These are phyloP conservation scores for Clausena lansium DNA, from an alignment of 345 rosid genomes.

Conservation along the genomic window DNA sequence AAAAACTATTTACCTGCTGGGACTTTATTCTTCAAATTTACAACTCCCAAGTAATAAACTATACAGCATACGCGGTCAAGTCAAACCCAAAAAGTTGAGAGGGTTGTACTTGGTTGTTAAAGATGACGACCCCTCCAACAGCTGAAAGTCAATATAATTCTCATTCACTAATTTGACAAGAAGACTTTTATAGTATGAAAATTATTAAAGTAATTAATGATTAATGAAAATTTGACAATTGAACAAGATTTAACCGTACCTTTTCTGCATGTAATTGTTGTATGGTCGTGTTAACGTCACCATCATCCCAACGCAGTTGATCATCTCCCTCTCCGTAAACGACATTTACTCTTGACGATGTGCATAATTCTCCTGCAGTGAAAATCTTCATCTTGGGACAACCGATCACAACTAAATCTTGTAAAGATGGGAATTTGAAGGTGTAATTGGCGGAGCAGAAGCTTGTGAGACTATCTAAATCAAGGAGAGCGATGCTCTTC, in stretches of 20 bases:
- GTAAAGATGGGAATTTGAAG: background rate
- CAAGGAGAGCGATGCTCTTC: background rate
- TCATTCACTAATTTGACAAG: too few species aligned
- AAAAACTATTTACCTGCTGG: too few species aligned
- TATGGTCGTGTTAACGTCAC: background rate
- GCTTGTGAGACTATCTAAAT: background rate
- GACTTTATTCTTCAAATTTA: too few species aligned
- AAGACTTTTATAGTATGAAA: too few species aligned
- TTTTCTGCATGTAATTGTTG: background rate
- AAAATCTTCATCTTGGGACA: background rate
- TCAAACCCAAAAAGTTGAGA: too few species aligned
- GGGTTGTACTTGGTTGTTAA: too few species aligned
- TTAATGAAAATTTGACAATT: background rate
- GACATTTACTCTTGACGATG: background rate
- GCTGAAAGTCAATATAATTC: too few species aligned
- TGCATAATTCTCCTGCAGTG: background rate
- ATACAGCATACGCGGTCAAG: too few species aligned
- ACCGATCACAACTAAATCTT: background rate
- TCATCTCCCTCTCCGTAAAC: background rate
- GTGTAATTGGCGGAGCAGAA: background rate
- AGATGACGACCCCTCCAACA: too few species aligned
- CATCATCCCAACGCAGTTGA: background rate
- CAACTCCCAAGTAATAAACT: too few species aligned
- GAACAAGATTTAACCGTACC: background rate
- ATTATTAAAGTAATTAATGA: too few species aligned